These are phyloP conservation scores for Paecilomyces formosus DNA, from an alignment of 2,329 filamentous ascomycete species.

Conservation along the genomic window DNA sequence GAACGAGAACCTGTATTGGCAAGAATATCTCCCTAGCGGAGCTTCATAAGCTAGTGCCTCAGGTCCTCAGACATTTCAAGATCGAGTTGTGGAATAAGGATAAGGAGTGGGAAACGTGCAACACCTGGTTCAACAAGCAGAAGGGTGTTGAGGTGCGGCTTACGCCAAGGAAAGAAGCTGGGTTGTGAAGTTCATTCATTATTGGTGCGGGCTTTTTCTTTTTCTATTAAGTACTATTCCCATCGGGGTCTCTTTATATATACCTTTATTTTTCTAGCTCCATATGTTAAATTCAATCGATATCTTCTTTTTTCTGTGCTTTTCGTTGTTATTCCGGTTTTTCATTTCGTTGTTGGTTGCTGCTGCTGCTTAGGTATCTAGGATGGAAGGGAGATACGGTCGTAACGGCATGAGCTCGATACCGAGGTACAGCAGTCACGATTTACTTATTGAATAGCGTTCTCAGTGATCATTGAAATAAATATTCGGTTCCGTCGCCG, in stretches of 20 bases:
- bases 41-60: slow-evolving; percentile 8
- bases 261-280: background rate
- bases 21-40: slow-evolving; percentile 7
- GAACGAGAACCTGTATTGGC: background rate
- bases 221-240: background rate
- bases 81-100: slow-evolving; percentile 10
- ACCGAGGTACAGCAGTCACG: background rate
- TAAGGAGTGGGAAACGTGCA: slow-evolving; percentile 10
- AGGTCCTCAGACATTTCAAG: slow-evolving; percentile 8
- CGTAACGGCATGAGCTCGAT: background rate
- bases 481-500: too few species aligned
- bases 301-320: too few species aligned
- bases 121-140: slow-evolving; percentile 15
- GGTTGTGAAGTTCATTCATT: background rate
- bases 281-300: background rate
- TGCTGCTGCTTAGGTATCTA: background rate
- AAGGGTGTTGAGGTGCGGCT: slow-evolving; percentile 6
- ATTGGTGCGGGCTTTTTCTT: background rate
- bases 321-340: background rate
- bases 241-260: background rate
- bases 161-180: background rate
- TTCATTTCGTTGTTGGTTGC: background rate
- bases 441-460: background rate
- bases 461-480: too few species aligned
- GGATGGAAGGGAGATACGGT: background rate